Evolutionary conservation across 768 basidiomycete species (phyloP).

Genomic region (Flagelloscypha sp.): DNA sequence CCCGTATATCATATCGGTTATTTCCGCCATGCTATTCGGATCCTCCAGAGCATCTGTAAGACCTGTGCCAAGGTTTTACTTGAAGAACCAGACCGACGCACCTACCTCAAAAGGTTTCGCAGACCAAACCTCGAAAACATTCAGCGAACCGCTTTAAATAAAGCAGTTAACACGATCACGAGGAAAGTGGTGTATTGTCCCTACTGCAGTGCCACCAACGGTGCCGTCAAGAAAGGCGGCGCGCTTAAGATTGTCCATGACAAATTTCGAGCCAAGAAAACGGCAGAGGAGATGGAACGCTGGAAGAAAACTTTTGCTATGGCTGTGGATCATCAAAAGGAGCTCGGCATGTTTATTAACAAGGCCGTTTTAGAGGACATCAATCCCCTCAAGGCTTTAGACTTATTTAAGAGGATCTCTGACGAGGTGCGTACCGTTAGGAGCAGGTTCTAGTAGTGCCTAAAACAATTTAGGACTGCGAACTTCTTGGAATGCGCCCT

Average conservation of each 20-base stretch:
- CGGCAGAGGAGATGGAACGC: constrained; percentile 78
- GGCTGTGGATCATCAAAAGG: constrained; percentile 82
- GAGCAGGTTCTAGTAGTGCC: too few relatives aligned
- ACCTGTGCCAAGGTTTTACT: constrained; percentile 90
- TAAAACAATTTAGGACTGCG: constrained; percentile 64
- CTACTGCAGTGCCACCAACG: constrained; percentile 89
- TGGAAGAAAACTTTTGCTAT: constrained; percentile 77
- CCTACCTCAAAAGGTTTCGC: constrained; percentile 85
- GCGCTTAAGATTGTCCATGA: constrained; percentile 96
- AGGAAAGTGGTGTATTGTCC: constrained; percentile 91
- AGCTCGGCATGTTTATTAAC: constrained; percentile 73
- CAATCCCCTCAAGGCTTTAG: constrained; percentile 88
- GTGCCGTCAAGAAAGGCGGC: constrained; percentile 92
- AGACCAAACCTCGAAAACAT: constrained; percentile 87
- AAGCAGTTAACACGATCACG: constrained; percentile 77
- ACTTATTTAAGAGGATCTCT: constrained; percentile 86
- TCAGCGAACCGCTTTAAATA: constrained; percentile 72
- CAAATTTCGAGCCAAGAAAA: constrained; percentile 93
- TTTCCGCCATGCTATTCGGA: constrained; percentile 90
- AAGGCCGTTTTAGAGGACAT: constrained; percentile 89
- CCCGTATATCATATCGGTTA: constrained; percentile 99
- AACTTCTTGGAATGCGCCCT: constrained; percentile 86
- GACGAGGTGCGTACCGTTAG: constrained; percentile 80
- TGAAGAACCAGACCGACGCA: constrained; percentile 77
- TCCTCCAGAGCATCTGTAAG: constrained; percentile 98